phyloP scores from a whole-genome alignment of 352 stramenopile genomes.

The Peronospora belbahrii region DNA sequence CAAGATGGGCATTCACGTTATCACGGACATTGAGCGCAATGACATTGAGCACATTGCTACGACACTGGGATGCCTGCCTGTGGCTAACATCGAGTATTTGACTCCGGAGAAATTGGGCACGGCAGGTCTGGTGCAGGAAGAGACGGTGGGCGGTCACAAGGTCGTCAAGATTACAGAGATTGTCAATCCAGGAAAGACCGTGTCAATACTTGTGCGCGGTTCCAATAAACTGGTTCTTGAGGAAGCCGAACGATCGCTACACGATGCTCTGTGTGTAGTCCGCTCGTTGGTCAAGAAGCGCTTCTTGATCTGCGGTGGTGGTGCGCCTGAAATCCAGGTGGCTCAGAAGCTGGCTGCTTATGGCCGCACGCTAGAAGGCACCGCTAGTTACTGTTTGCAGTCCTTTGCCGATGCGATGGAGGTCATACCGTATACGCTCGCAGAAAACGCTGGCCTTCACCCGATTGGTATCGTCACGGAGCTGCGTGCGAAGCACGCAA shows the following conservation, averaged over 20 bases:
- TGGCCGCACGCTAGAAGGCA: conserved; percentile 88
- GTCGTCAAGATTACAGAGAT: conserved; percentile 99
- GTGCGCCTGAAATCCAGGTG: conserved; percentile 95
- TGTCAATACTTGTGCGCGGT: conserved; percentile 96
- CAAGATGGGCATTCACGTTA: conserved; percentile 99
- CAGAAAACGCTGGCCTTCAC: conserved; percentile 98
- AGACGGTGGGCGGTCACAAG: conserved; percentile 93
- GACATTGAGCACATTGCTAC: conserved; percentile 99
- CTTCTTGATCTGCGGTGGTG: conserved; percentile 96
- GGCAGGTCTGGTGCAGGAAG: conserved; percentile 93
- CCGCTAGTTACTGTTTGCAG: conserved; percentile 95
- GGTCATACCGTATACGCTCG: conserved; percentile 98
- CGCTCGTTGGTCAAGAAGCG: conserved; percentile 97
- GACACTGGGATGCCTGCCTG: conserved; percentile 92
- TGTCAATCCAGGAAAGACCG: conserved; percentile 91
- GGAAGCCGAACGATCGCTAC: conserved; percentile 96
- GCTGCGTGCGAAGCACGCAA: conserved; percentile 89
- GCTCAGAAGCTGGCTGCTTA: conserved; percentile 91
- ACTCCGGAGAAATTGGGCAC: conserved; percentile 94
- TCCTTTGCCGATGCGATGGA: conserved; percentile 96
- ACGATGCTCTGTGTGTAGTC: conserved; percentile 98
- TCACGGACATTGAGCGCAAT: conserved; percentile 96
- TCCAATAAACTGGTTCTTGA: conserved; percentile 98
- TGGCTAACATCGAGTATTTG: conserved; percentile 98
- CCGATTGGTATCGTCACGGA: conserved; percentile 98